These are phyloP conservation scores for Hamamelis virginiana DNA, from an alignment of 164 flowering plant species.

Conservation along the genomic window DNA sequence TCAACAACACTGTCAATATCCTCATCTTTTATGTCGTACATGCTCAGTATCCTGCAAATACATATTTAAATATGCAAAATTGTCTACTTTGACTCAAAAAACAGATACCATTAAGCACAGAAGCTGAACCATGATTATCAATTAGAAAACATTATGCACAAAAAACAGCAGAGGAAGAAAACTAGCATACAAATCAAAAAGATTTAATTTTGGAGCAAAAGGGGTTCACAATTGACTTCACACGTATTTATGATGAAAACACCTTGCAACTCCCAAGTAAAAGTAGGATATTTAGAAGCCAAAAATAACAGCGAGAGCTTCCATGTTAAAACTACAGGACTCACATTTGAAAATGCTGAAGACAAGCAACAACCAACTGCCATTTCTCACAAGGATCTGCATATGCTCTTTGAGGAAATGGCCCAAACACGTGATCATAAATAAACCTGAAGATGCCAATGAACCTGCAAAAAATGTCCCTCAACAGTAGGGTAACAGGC, in stretches of 20 bases:
- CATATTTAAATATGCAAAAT: background rate
- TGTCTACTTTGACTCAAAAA: background rate
- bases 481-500: slow-evolving; percentile 9
- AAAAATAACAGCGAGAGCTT: background rate
- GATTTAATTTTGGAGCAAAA: too few species aligned
- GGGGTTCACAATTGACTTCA: background rate
- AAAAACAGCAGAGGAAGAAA: too few species aligned
- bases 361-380: slow-evolving; percentile 92
- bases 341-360: slow-evolving; percentile 88
- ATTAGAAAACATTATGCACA: background rate
- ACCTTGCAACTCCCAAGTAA: background rate
- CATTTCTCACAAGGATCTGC: slow-evolving; percentile 94
- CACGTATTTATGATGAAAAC: background rate
- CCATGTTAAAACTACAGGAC: slow-evolving; percentile 21
- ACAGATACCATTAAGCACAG: background rate
- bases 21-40: slow-evolving; percentile 79
- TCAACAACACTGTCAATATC: slow-evolving; percentile 63
- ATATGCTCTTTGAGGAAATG: slow-evolving; percentile 95
- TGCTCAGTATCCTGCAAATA: slow-evolving; percentile 69
- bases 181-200: too few species aligned
- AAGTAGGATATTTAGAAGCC: background rate
- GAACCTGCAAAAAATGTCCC: slow-evolving; percentile 51
- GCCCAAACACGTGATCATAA: slow-evolving; percentile 93
- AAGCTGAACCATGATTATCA: background rate
- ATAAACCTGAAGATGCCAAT: slow-evolving; percentile 90